Evolutionary conservation across 345 rosid genomes (phyloP), one percentile per base, ranked within the genome.

Genomic region (Balakata baccata): DNA sequence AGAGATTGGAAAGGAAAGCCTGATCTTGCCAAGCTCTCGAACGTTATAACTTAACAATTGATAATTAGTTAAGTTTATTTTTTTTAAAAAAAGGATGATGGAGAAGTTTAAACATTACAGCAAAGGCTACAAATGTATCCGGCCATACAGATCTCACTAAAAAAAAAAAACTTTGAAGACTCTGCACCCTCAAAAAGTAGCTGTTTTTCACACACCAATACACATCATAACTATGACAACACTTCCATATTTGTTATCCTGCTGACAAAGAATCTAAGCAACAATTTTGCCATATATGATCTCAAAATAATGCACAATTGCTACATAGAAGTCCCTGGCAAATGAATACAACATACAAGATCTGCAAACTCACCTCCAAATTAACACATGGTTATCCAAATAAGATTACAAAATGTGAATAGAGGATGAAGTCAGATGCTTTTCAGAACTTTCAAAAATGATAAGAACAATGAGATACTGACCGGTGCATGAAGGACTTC

Each of bases 401-500:
- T 18, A 51, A 47, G 12, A 71, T 37, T 60, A 46, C 10, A 29
- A 6, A 64, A 11, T 50, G 34, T 45, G 23, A 52, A 22, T 46
- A 43, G 13, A 9, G 25, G 41, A 71, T 16, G 37, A 18, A 41
- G 64, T 22, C 11, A 34, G 5, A 49, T 45, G 22, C 45, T 46
- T 10, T 16, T 14, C 65, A 43, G 53, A 58, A 41, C 34, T 46
- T 9, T 4, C 12, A 45, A 29, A 1, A 29, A 29, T 29, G 34
- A 29, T 3, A 7, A 16, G 34, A 63, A 68, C 22, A 17, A 43
- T 54, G 49, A 23, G 67, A n/a, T 20, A 85, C 93, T 79, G 70
- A 92, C 99, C 99, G 85, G 75, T 95, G 99, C 99, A 95, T 92
- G 81, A 95, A 95, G 71, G 98, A 92, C 84, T 95, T 92, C 78